A percentile compares a stretch with the other conserved stretches of the same genome.
Evolutionary conservation across 2,329 filamentous ascomycete species (phyloP).

Genomic region (Exophiala sp.): DNA sequence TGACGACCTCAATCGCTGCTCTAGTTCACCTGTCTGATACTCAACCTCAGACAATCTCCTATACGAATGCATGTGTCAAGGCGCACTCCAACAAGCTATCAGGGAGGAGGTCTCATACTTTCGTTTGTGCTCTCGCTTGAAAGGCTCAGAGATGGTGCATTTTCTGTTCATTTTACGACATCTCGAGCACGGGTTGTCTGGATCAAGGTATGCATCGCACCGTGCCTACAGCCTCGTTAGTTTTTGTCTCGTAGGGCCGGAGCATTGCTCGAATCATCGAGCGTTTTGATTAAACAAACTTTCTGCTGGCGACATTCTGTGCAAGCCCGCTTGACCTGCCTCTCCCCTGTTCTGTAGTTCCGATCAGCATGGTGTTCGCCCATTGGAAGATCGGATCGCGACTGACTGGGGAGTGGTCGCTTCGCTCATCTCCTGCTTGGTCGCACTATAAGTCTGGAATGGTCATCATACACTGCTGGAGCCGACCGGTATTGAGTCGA

Average conservation of each 20-base stretch:
- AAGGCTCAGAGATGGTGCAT: slow-evolving; percentile 40
- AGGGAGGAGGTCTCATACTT: slow-evolving; percentile 29
- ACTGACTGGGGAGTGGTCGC: slow-evolving; percentile 13
- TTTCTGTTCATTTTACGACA: slow-evolving; percentile 35
- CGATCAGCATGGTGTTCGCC: background rate
- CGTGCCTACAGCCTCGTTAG: slow-evolving; percentile 26
- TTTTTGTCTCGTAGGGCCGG: background rate
- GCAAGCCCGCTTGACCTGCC: slow-evolving; percentile 37
- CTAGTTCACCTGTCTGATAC: slow-evolving; percentile 36
- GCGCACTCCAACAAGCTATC: background rate
- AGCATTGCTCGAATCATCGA: background rate
- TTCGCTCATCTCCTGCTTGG: slow-evolving; percentile 14
- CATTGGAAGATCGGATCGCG: background rate
- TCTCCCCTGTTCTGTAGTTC: slow-evolving; percentile 11
- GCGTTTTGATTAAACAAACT: slow-evolving; percentile 4
- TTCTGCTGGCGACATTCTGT: slow-evolving; percentile 43
- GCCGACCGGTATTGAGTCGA: no score
- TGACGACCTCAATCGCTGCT: slow-evolving; percentile 33
- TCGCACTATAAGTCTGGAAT: no score
- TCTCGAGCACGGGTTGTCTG: slow-evolving; percentile 35
- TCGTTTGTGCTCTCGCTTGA: slow-evolving; percentile 41
- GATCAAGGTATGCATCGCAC: slow-evolving; percentile 38
- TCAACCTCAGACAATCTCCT: slow-evolving; percentile 38
- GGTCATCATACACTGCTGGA: no score
- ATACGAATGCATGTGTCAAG: background rate